phyloP scores from a whole-genome alignment of 1,284 basidiomycete genomes.

The Coniophora puteana region DNA sequence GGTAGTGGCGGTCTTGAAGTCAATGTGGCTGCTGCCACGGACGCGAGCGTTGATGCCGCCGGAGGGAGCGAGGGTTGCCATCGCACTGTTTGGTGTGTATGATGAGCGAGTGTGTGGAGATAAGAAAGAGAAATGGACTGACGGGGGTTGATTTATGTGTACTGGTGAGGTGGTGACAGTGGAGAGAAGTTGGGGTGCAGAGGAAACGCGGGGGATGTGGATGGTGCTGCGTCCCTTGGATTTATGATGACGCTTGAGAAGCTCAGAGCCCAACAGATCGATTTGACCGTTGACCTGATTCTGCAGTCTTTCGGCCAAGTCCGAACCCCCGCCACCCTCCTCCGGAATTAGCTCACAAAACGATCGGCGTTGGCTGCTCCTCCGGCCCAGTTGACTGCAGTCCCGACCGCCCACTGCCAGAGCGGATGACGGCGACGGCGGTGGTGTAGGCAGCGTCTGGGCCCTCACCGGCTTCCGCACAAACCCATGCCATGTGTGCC shows the following conservation, averaged over 20 bases:
- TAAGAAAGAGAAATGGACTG: slow-evolving; percentile 19
- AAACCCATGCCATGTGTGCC: no score
- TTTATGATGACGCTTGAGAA: slow-evolving; percentile 57
- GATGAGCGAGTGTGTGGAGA: slow-evolving; percentile 8
- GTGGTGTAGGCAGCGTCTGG: slow-evolving; percentile 1
- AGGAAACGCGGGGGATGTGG: slow-evolving; percentile 39
- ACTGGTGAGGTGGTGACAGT: slow-evolving; percentile 60
- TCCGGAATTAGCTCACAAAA: slow-evolving; percentile 31
- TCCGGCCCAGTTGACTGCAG: slow-evolving; percentile 7
- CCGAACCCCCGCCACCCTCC: slow-evolving; percentile 24
- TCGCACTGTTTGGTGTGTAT: slow-evolving; percentile 29
- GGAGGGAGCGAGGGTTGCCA: slow-evolving; percentile 57
- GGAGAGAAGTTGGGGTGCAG: slow-evolving; percentile 59
- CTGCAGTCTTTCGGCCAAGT: slow-evolving; percentile 28
- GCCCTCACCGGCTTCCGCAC: not conserved
- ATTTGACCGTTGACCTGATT: no score
- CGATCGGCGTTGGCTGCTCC: slow-evolving; percentile 13
- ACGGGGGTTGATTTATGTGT: slow-evolving; percentile 47
- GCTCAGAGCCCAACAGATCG: slow-evolving; percentile 30
- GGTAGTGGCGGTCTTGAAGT: slow-evolving; percentile 98
- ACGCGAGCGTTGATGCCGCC: slow-evolving; percentile 64
- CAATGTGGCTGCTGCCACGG: slow-evolving; percentile 68
- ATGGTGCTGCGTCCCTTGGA: no score
- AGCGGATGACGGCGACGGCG: slow-evolving; percentile 16
- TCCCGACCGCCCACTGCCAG: slow-evolving; percentile 11